Evolutionary conservation across 2,329 filamentous ascomycete genomes (phyloP), one percentile per base, ranked within the genome.

Genomic region (Ceratocystiopsis sp.): DNA sequence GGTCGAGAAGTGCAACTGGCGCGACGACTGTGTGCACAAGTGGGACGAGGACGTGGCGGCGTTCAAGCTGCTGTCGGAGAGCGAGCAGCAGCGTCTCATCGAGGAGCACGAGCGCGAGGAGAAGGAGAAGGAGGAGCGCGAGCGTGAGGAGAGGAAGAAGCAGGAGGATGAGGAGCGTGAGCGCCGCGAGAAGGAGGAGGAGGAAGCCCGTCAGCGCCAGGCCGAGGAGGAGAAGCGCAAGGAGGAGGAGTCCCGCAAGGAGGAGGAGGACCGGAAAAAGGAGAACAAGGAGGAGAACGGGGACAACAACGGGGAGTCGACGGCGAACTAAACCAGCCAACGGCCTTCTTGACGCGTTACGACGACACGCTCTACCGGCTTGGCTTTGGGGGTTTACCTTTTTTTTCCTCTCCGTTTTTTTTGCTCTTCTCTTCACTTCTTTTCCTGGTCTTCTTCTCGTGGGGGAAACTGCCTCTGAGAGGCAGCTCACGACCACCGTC

Each of bases 1-100:
- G 56, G 78, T 83, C 0, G 79, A 83, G 55, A 64, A 68, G 49
- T 83, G 78, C 58, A 83, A 83, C 53, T 83, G 78, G 78, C 67
- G 75, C 37, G 56, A 62, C 6, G 69, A 75, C 5, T 83, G 79
- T 51, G 74, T 83, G 12, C 62, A 61, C 21, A 61, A 68, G 50
- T 84, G 78, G 78, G 78, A 83, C 49, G 66, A 68, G 49, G 70
- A 80, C 51, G 73, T 72, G 0, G 71, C 69, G 2, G 67, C 66
- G 17, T 83, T 77, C 57, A 69, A 74, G 7, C 63, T 63, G 21
- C 59, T 81, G 7, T 57, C 70, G 0, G 66, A 71, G 9, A 71
- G 75, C 40, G 75, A 81, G 51, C 71, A 78, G 56, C 68, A 69
- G 43, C 62, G 64, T 47, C 57, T 62, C 37, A 57, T 67, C 7